Percentiles rank a stretch among this genome's conserved stretches.
Evolutionary conservation across 192 early-diverging fungal genomes (phyloP).

Genomic region (Backusella liffmaniae): DNA sequence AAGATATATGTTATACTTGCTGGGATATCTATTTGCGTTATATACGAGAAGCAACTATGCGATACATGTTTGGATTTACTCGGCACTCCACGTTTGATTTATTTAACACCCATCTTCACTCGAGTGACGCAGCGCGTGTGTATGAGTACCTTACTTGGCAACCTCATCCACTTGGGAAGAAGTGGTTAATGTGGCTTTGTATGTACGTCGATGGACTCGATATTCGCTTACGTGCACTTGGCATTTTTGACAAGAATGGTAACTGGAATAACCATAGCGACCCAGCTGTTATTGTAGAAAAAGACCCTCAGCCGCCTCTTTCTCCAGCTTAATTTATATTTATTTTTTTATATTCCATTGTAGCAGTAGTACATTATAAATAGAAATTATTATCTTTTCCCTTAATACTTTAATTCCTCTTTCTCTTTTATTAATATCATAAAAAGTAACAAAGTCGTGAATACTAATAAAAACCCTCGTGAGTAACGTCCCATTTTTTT

Average conservation of each 20-base stretch:
- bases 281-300: not conserved
- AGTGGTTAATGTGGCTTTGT: constrained; percentile 26
- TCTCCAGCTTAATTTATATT: not conserved
- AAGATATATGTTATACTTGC: constrained; percentile 22
- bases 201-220: constrained; percentile 28
- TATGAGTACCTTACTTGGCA: constrained; percentile 28
- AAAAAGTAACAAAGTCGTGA: not conserved
- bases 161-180: constrained; percentile 26
- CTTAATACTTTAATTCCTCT: not conserved
- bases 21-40: constrained; percentile 28
- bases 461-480: not conserved
- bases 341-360: not conserved
- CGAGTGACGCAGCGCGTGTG: constrained; percentile 5
- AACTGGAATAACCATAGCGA: constrained; percentile 2
- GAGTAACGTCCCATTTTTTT: not conserved
- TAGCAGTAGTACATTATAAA: not conserved
- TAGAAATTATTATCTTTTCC: not conserved
- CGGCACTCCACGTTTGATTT: constrained; percentile 19
- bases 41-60: constrained; percentile 23
- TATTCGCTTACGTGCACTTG: constrained; percentile 25
- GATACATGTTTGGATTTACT: constrained; percentile 24
- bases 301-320: not conserved
- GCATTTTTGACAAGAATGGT: constrained; percentile 23
- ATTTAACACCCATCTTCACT: constrained; percentile 10
- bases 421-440: not conserved